Conservation (phyloP, 192 early-diverging fungal genomes). For the Pilobolus umbonatus region DNA sequence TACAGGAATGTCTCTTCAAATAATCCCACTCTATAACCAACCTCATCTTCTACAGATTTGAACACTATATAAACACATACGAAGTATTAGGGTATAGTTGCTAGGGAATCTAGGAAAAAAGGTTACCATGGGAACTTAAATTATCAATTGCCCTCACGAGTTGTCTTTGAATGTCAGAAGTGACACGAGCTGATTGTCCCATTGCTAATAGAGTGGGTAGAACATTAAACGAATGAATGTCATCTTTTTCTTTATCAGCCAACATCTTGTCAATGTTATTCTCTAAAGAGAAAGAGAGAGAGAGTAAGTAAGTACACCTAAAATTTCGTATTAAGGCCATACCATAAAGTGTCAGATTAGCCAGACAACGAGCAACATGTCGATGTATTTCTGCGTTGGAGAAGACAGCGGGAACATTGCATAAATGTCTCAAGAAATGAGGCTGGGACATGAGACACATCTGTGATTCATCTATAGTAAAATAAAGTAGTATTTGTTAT, state of each 20-base stretch:
- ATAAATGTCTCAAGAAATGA: slow-evolving; percentile 39
- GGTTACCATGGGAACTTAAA: slow-evolving; percentile 29
- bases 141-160: slow-evolving; percentile 55
- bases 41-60: not conserved
- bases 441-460: slow-evolving; percentile 46
- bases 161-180: slow-evolving; percentile 48
- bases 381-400: slow-evolving; percentile 48
- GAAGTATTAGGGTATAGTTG: not conserved
- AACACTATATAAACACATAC: not conserved
- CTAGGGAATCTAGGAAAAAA: no score
- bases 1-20: not conserved
- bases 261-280: slow-evolving; percentile 20
- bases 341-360: slow-evolving; percentile 54
- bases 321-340: slow-evolving; percentile 1
- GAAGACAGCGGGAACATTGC: slow-evolving; percentile 36
- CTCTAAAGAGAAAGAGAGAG: slow-evolving; percentile 11
- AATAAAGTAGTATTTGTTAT: not conserved
- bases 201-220: slow-evolving; percentile 29
- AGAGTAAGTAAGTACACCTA: not conserved
- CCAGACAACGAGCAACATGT: slow-evolving; percentile 49
- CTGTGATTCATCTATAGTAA: slow-evolving; percentile 36
- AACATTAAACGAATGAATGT: slow-evolving; percentile 19
- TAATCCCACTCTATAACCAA: not conserved
- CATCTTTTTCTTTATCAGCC: slow-evolving; percentile 4
- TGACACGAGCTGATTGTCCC: slow-evolving; percentile 31